phyloP scores from a whole-genome alignment of 192 early-diverging fungal species.

The Mortierella claussenii region DNA sequence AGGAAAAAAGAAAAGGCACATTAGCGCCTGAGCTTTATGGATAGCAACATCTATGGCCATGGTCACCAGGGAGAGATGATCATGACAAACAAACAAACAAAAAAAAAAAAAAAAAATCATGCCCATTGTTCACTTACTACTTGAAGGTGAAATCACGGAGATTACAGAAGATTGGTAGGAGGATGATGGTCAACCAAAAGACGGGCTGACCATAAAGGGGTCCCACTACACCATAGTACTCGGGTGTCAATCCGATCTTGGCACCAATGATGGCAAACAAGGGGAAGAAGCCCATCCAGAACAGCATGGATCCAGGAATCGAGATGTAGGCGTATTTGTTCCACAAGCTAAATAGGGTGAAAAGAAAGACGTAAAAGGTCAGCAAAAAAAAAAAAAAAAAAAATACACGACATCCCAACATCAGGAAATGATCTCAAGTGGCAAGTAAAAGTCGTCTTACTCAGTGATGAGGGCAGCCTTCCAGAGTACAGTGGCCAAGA shows the following conservation, averaged over 20 bases:
- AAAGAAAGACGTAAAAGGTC: neutral
- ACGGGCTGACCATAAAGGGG: constrained; percentile 71
- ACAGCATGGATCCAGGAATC: constrained; percentile 86
- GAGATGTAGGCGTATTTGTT: constrained; percentile 95
- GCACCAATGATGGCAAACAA: constrained; percentile 84
- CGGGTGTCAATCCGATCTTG: constrained; percentile 70
- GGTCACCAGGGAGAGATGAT: neutral
- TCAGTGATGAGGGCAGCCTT: constrained; percentile 93
- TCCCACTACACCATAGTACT: constrained; percentile 78
- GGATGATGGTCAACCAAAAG: constrained; percentile 90
- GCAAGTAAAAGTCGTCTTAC: too few species aligned
- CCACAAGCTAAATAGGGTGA: constrained; percentile 74
- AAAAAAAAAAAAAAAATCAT: neutral
- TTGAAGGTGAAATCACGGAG: constrained; percentile 95
- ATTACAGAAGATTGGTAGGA: constrained; percentile 88
- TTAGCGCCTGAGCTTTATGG: neutral
- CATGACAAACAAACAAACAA: neutral
- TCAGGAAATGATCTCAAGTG: too few species aligned
- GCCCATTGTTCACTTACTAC: constrained; percentile 72
- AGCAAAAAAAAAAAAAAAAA: neutral
- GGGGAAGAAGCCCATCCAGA: constrained; percentile 92
- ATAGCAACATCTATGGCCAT: neutral
- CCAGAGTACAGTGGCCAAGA: constrained; percentile 87
- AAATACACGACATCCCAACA: constrained; percentile 7
- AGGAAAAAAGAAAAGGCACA: neutral